Base-by-base conservation (phyloP, 176 grass and related monocot genomes). In the Oryza nivara region DNA sequence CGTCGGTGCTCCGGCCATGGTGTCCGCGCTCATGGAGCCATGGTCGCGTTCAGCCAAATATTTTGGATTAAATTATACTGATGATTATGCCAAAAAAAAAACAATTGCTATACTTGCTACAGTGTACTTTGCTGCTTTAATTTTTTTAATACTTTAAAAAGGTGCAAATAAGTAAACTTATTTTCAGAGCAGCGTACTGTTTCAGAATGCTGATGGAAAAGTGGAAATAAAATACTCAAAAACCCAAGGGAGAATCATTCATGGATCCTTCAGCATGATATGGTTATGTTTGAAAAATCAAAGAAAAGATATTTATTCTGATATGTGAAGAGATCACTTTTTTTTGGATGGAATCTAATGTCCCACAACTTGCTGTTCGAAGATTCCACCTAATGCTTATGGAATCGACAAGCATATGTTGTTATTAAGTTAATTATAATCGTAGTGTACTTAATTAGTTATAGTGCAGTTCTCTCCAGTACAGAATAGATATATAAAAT, bases 221-320 rank as follows among this genome's bases (percentile, higher is more conserved):
- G 51, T 26, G 43, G 48, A 3, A 61, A 36, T 5, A 11, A 84
- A 65, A 58, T 43, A 11, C 32, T 67, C 46, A 56, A 61, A 79
- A 80, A 52, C 41, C 61, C 3, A 13, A 76, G 17, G 34, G 35
- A 41, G 47, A 58, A 88, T 88, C 75, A 70, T 45, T 8, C 23
- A 74, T 84, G 80, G 86, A 52, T 17, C 43, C 74, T 66, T 52
- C 8, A 20, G 4, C 15, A 46, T 20, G 75, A 88, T 84, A 84
- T 88, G 79, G 52, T 84, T 88, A 81, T 44, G 7, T 78, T 47
- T 75, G 36, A 34, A 70, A 70, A 74, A 75, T 36, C 2, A 66
- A 79, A 83, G 79, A 35, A 46, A 58, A 73, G 68, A 84, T 88
- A 67, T 84, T 45, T 32, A 83, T 88, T 79, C 75, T 83, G 52